Percentiles rank a stretch among this genome's conserved stretches.
Evolutionary conservation across 805 yeast species (phyloP).

Genomic region (Geotrichum ghanense): DNA sequence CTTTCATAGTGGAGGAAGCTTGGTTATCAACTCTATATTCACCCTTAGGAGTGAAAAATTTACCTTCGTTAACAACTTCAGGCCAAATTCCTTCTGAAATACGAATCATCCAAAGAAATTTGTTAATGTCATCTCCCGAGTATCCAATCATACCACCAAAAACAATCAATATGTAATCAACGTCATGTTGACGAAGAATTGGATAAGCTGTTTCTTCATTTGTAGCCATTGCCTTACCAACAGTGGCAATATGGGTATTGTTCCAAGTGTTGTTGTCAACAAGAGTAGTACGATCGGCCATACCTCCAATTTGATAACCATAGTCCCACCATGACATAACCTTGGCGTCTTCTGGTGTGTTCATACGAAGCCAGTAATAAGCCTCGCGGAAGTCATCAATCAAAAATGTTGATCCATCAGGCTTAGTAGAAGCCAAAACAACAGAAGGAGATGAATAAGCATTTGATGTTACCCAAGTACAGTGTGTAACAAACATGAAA

Average conservation of each 20-base stretch:
- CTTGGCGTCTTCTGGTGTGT: constrained; percentile 90
- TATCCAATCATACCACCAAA: constrained; percentile 93
- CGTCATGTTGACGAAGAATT: constrained; percentile 82
- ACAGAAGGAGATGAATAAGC: constrained; percentile 98
- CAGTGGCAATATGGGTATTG: constrained; percentile 97
- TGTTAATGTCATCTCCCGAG: constrained; percentile 94
- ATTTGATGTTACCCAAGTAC: constrained; percentile 93
- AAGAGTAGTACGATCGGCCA: constrained; percentile 97
- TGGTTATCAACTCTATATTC: constrained; percentile 77
- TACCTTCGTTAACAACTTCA: constrained; percentile 82
- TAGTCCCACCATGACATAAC: constrained; percentile 99
- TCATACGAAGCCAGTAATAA: constrained; percentile 97
- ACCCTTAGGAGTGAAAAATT: constrained; percentile 73
- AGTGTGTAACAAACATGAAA: constrained; percentile 75
- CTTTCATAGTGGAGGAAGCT: constrained; percentile 77
- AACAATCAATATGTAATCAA: constrained; percentile 83
- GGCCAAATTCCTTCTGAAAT: constrained; percentile 99
- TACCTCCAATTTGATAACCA: constrained; percentile 98
- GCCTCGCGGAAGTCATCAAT: constrained; percentile 99
- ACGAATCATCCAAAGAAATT: constrained; percentile 97
- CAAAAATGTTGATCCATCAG: constrained; percentile 75
- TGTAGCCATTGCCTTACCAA: constrained; percentile 95
- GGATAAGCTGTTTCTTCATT: constrained; percentile 81
- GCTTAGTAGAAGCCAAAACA: constrained; percentile 69
- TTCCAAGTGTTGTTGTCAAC: constrained; percentile 99